Base-by-base conservation (phyloP, 441 rosid species). In the Populus trichocarpa region DNA sequence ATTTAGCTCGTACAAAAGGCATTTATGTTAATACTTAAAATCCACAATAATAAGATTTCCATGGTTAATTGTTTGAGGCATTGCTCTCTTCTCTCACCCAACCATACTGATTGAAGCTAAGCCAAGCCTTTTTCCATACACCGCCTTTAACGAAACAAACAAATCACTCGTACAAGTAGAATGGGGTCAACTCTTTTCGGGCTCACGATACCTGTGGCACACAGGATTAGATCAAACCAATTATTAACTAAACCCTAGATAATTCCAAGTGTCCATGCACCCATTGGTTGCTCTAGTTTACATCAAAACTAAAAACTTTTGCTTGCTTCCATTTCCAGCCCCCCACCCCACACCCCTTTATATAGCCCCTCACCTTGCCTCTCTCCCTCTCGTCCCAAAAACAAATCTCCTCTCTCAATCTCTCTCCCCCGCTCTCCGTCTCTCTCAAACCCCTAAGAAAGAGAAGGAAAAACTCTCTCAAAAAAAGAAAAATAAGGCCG, bases 371-470 rank as follows among this genome's bases (percentile, higher is more conserved):
- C 35, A 4, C 50, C 30, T 50, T 75, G 36, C 68, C 67, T 61
- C 79, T 78, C 76, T 50, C 70, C 83, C 61, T 76, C 74, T 80
- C 79, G 40, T 79, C 81, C 79, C 25, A 40, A 75, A 36, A 75
- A 28, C 11, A 38, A 32, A 61, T 70, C 42, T 65, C 68, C 70
- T 66, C 14, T 1, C 18, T 73, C 70, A n/a, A 63, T 18, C 70
- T 77, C 72, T 59, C 71, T 72, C 74, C 71, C 66, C 68, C 72
- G 69, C 67, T 79, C 75, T 50, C 53, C 28, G 67, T 78, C 82
- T 77, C 82, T 11, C 50, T 66, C 63, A 20, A 57, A 46, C 30
- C 18, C 23, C 26, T 67, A 71, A 53, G 38, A 66, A n/a, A 35
- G 22, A 28, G 12, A 46, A 14, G 57, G 57, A 33, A 33, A 6